Base-by-base conservation (phyloP, 2,329 filamentous ascomycete species). In the Alternaria sp. region DNA sequence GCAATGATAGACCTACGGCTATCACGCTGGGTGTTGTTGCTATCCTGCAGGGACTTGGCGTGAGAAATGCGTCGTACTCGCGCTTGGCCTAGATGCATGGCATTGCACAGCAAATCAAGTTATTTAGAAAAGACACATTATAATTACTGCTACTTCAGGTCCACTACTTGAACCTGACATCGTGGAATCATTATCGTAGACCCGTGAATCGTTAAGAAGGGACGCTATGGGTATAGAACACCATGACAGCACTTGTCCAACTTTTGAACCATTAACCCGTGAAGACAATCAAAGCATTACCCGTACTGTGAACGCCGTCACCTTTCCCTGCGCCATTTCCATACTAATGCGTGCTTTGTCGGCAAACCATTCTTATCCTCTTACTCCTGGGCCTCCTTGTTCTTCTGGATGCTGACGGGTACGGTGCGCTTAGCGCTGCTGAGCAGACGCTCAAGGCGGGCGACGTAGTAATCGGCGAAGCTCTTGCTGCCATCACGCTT, bases 1-100 rank as follows among this genome's bases (percentile, higher is more conserved):
- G 68, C 6, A 74, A 74, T 1, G 75, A 77, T 30, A 75, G 67
- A 49, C 66, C 69, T 7, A 75, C 73, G 12, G 74, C 65, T 8
- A 51, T 63, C 2, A 70, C 69, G 3, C 49, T 78, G 47, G 62
- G 62, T 5, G 43, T 68, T 13, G 73, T 72, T 19, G 74, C 67
- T n/a, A 52, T 73, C 26, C 19, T 78, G 55, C 75, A 77, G 55
- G 71, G 67, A 4, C 32, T 74, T 12, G 73, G 71, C 8, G 71
- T 69, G 13, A 71, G 61, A 57, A 62, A 67, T 46, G 68, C 64
- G 44, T 70, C 62, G 62, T 70, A 70, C 46, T 65, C 67, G 40
- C 67, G 57, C 49, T 59, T 68, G 43, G 13, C 47, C 0, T 65
- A 65, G 43, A 26, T 23, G 12, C 2, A 19, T 28, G 6, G 17